Conservation (phyloP, 108 stramenopile genomes). For the Cyclotella atomus region DNA sequence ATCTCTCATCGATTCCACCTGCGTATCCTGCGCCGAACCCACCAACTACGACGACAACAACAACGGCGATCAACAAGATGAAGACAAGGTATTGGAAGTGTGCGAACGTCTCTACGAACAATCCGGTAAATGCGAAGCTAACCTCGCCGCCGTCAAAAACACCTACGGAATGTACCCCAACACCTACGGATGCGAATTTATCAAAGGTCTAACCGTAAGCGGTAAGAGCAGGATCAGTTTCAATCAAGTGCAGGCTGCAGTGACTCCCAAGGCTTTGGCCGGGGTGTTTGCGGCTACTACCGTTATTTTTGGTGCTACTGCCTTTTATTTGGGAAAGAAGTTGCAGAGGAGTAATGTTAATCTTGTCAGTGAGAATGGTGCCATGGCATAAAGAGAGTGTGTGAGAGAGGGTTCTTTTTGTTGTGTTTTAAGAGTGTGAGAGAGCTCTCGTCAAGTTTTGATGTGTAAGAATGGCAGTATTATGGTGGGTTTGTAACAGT, state of each 20-base stretch:
- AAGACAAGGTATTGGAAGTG: slow-evolving; percentile 58
- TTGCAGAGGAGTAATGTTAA: slow-evolving; percentile 62
- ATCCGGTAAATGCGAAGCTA: slow-evolving; percentile 77
- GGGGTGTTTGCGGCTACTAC: slow-evolving; percentile 69
- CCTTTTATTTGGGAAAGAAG: slow-evolving; percentile 74
- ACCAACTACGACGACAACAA: slow-evolving; percentile 47
- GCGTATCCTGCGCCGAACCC: slow-evolving; percentile 70
- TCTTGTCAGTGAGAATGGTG: not conserved
- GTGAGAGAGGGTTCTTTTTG: no score
- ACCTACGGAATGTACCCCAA: slow-evolving; percentile 51
- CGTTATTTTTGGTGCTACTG: slow-evolving; percentile 61
- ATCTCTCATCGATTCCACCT: slow-evolving; percentile 61
- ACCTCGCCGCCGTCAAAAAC: slow-evolving; percentile 29
- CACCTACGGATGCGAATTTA: slow-evolving; percentile 67
- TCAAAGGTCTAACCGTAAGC: slow-evolving; percentile 52
- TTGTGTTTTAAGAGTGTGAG: no score
- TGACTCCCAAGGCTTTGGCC: slow-evolving; percentile 41
- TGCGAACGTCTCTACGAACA: slow-evolving; percentile 67
- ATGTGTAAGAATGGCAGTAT: no score
- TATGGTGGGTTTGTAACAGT: no score
- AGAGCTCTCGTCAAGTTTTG: no score
- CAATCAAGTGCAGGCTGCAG: not conserved
- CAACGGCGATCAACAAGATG: slow-evolving; percentile 43
- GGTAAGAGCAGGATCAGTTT: slow-evolving; percentile 4
- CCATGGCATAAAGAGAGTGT: slow-evolving; percentile 19